phyloP scores from a whole-genome alignment of 2,329 filamentous ascomycete genomes.

The Arachnomyces sp. region DNA sequence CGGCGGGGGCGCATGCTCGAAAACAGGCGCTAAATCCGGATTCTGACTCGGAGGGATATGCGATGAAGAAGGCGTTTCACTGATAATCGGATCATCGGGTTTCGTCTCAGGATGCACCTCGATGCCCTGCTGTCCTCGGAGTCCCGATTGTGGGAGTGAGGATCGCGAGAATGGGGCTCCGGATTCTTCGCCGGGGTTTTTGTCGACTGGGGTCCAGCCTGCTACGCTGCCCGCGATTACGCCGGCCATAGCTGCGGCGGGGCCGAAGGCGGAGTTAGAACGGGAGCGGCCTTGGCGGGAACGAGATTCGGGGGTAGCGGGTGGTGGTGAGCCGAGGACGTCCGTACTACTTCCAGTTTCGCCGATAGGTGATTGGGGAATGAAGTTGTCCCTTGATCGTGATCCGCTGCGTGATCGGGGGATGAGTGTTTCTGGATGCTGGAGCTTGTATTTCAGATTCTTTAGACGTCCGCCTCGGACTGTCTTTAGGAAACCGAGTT shows the following conservation, averaged over 20 bases:
- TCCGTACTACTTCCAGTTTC: constrained; percentile 30
- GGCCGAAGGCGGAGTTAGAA: constrained; percentile 51
- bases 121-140: constrained; percentile 35
- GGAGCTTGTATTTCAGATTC: constrained; percentile 52
- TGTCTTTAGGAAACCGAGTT: constrained; percentile 55
- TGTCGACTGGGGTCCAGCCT: constrained; percentile 55
- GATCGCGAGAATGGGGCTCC: constrained; percentile 28
- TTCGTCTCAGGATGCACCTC: constrained; percentile 41
- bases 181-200: constrained; percentile 19
- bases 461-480: constrained; percentile 56
- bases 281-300: constrained; percentile 45
- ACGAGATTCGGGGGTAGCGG: constrained; percentile 48
- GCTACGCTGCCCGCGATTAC: constrained; percentile 58
- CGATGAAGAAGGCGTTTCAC: constrained; percentile 23
- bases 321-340: constrained; percentile 26
- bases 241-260: constrained; percentile 57
- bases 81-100: constrained; percentile 38
- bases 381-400: constrained; percentile 35
- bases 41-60: constrained; percentile 40
- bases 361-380: constrained; percentile 49
- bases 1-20: constrained; percentile 32
- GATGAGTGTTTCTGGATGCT: constrained; percentile 45
- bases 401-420: constrained; percentile 37
- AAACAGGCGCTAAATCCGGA: constrained; percentile 36
- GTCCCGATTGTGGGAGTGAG: constrained; percentile 27